Evolutionary conservation across 2,329 filamentous ascomycete species (phyloP).

Genomic region (Fusarium mangiferae): DNA sequence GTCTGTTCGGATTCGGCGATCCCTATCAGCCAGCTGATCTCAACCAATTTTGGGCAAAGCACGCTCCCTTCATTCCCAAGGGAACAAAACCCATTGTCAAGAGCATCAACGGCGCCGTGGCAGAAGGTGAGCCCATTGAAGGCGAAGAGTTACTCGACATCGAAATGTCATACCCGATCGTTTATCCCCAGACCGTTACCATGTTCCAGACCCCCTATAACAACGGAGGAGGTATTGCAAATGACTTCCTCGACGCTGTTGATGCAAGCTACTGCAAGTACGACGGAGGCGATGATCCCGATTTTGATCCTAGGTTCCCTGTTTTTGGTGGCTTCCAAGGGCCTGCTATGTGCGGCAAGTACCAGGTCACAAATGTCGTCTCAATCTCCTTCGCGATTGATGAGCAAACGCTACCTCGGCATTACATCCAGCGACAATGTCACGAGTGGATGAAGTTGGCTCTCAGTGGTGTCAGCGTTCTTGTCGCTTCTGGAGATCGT

Average conservation of each 20-base stretch:
- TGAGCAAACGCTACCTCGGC: neutral
- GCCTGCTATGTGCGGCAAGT: constrained; percentile 5
- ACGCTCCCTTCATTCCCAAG: neutral
- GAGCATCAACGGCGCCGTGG: neutral
- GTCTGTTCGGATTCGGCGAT: neutral
- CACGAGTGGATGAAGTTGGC: constrained; percentile 13
- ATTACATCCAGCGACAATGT: neutral
- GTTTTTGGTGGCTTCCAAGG: neutral
- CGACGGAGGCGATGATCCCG: neutral
- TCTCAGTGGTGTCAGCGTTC: neutral
- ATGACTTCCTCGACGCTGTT: neutral
- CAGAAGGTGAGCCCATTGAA: neutral
- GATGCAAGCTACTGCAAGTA: constrained; percentile 10
- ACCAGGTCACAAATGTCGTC: neutral
- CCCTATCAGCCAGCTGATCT: neutral
- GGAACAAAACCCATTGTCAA: neutral
- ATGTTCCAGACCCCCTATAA: neutral
- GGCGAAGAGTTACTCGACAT: constrained; percentile 2
- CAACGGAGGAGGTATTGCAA: neutral
- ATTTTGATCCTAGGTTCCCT: neutral
- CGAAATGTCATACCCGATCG: neutral
- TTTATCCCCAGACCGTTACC: neutral
- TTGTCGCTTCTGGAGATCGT: neutral
- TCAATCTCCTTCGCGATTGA: neutral
- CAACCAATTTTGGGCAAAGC: neutral